Evolutionary conservation across 164 flowering plant species (phyloP), one percentile per base, ranked within the genome.

Genomic region (Piper longum): DNA sequence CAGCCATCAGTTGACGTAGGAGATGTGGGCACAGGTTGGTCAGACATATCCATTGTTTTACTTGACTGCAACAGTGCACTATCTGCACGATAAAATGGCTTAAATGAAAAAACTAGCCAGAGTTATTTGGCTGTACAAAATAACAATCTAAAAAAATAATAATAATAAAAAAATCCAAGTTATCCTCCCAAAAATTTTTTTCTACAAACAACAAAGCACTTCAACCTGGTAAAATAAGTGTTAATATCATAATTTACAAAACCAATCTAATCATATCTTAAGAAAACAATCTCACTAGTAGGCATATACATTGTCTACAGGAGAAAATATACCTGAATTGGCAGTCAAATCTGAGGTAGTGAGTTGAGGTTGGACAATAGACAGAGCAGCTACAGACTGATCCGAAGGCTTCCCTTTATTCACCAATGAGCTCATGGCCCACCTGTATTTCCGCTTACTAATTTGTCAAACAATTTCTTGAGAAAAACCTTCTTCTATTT

Each of bases 351-450:
- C 51, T n/a, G 81, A 68, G 43, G 95, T 70, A 72, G 80, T 57
- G 63, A 75, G 71, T 74, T 85, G 73, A 6, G 79, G 43, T 64
- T 69, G 72, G 7, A 83, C 62, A 76, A 61, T 82, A 39, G 76
- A 65, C 59, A 87, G 65, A 74, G 83, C 74, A 61, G 78, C 66
- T 40, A 81, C 73, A 72, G 77, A 74, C 54, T 87, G 96, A 45
- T 93, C 99, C 59, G 89, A 81, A 71, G 85, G 72, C 81, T 90
- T 93, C 40, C 88, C 92, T 78, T 89, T 90, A 17, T 75, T 72
- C 62, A 95, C 81, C 77, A 91, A 81, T 61, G 97, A 91, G 73
- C 93, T 95, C 96, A 95, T 91, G 39, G 97, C 99, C 99, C 99
- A 93, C 64, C 99, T 93, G 86, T 78, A 80, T 54, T 72, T 59